Evolutionary conservation across 495 filamentous ascomycete species (phyloP).

Genomic region (Ramalina peruviana): DNA sequence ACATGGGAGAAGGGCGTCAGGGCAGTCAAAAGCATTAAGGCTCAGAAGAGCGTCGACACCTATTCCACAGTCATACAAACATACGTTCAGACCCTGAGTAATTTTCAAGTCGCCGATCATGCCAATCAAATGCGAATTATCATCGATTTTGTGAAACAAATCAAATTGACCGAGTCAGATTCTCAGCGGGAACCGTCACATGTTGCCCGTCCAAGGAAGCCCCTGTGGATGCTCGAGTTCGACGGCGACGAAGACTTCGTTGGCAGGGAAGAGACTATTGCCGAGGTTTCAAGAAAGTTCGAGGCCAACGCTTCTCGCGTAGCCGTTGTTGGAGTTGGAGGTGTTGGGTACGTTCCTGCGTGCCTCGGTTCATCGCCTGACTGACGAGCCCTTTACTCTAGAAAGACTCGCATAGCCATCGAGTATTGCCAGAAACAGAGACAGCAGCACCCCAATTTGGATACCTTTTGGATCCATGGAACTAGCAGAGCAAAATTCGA

Average conservation of each 20-base stretch:
- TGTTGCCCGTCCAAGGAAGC: not conserved
- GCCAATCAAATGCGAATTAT: constrained; percentile 1
- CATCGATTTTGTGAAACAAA: too few relatives aligned
- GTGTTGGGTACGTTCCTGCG: constrained; percentile 27
- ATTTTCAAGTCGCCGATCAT: constrained; percentile 2
- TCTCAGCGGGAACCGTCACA: not conserved
- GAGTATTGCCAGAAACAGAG: constrained; percentile 24
- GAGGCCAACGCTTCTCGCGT: constrained; percentile 12
- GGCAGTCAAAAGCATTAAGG: constrained; percentile 6
- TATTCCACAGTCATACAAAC: constrained; percentile 1
- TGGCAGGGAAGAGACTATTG: constrained; percentile 24
- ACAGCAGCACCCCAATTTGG: constrained; percentile 12
- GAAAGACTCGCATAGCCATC: constrained; percentile 27
- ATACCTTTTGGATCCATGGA: constrained; percentile 32
- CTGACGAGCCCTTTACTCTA: not conserved
- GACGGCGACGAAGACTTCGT: constrained; percentile 28
- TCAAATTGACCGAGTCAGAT: too few relatives aligned
- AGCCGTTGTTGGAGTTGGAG: constrained; percentile 32
- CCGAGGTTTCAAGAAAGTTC: constrained; percentile 18
- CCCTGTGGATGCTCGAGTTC: constrained; percentile 17
- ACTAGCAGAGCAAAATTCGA: constrained; percentile 22
- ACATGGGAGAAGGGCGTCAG: constrained; percentile 9
- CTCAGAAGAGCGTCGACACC: constrained; percentile 7
- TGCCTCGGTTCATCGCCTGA: too few relatives aligned
- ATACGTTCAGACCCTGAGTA: constrained; percentile 3